These are phyloP conservation scores for Choanephora cucurbitarum DNA, from an alignment of 371 early-diverging fungal species.

Conservation along the genomic window DNA sequence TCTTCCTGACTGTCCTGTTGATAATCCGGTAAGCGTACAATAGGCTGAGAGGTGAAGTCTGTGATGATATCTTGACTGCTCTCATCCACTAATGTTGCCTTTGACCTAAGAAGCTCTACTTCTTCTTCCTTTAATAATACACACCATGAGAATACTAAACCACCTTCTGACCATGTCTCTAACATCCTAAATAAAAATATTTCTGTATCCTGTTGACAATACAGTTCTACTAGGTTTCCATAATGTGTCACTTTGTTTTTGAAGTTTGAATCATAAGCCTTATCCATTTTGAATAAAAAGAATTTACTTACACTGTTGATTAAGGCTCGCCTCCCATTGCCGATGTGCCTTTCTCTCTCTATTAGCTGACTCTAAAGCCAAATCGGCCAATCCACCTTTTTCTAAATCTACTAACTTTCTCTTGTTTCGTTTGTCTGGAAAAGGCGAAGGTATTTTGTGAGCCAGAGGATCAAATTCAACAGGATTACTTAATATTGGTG, in stretches of 20 bases:
- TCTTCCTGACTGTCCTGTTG: conserved; percentile 6
- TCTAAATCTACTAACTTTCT: neutral
- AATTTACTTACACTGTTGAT: conserved; percentile 12
- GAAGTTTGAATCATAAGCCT: neutral
- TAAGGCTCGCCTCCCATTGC: conserved; percentile 11
- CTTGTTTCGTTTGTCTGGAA: neutral
- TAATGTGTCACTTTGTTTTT: conserved; percentile 16
- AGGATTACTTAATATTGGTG: neutral
- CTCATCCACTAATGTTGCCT: neutral
- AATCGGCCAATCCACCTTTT: conserved; percentile 11
- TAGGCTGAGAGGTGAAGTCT: conserved; percentile 10
- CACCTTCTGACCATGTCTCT: conserved; percentile 21
- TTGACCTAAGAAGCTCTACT: neutral
- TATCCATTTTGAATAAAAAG: neutral
- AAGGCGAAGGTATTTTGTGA: neutral
- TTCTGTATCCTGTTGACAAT: conserved; percentile 5
- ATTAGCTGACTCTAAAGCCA: neutral
- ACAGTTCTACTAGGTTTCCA: conserved; percentile 15
- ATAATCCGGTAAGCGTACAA: conserved; percentile 10
- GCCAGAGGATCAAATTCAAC: neutral
- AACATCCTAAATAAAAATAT: conserved; percentile 12
- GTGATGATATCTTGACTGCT: conserved; percentile 13
- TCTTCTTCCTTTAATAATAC: conserved; percentile 15
- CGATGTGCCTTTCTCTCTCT: conserved; percentile 3
- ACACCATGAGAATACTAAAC: conserved; percentile 21